Base-by-base conservation (phyloP, 1,284 basidiomycete genomes). In the Pseudozyma thailandica region DNA sequence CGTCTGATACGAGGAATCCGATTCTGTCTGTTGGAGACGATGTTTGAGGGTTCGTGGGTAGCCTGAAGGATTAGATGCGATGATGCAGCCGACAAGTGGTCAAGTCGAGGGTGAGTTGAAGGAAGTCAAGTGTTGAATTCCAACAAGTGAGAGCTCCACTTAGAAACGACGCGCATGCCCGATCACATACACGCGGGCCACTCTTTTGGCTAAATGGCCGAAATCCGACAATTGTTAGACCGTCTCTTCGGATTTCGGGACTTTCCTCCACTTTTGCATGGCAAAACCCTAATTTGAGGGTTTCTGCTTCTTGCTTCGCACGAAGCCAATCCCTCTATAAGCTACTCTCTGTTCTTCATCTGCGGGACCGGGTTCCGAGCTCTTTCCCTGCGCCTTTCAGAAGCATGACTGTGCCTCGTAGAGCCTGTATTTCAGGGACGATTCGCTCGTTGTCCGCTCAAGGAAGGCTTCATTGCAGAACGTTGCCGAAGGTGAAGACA, bases 91-190 rank as follows among this genome's bases (percentile, higher is more conserved):
- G 20, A 10, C 5, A 35, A n/a, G 15, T 35, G 33, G 33, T 9
- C n/a, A n/a, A 35, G 33, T 16, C n/a, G 27, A 38, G 45, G 27
- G 44, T 18, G 27, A 42, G 6, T 31, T 20, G 9, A 38, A 27
- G 10, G 18, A 12, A 18, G 39, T 10, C 20, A 23, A 35, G 55
- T 58, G 50, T 55, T 64, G 62, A 46, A 50, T 51, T 66, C 48
- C 30, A 35, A 46, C 41, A 47, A 48, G 39, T 38, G 38, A 16
- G 39, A 50, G n/a, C 59, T 62, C 59, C 65, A 62, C 54, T 54
- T 57, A 20, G 21, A 50, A 50, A 46, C 66, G 66, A 70, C 66
- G 66, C 66, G 66, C 56, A 60, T 70, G 66, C 66, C 56, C 66
- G 66, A 70, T 70, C 66, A 70, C 66, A 57, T 18, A 23, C 53